Evolutionary conservation across 2,329 filamentous ascomycete genomes (phyloP).

Genomic region (Nemania diffusa): DNA sequence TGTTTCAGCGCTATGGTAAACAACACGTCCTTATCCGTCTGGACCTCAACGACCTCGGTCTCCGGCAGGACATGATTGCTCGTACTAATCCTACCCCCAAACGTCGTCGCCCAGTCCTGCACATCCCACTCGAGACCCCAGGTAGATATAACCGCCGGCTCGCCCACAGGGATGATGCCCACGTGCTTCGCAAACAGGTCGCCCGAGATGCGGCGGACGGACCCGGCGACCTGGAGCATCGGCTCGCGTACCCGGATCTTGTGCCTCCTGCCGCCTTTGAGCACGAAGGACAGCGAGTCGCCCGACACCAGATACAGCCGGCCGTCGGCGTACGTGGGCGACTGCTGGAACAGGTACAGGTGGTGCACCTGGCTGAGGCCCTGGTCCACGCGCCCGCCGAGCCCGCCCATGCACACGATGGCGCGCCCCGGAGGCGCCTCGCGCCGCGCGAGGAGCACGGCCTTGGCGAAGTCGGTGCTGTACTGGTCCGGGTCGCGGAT

Average conservation of each 20-base stretch:
- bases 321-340: slow-evolving; percentile 60
- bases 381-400: slow-evolving; percentile 93
- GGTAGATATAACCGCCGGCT: slow-evolving; percentile 81
- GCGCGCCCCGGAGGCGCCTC: slow-evolving; percentile 54
- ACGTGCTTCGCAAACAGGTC: slow-evolving; percentile 78
- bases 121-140: slow-evolving; percentile 93
- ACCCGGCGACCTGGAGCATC: slow-evolving; percentile 23
- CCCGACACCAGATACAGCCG: slow-evolving; percentile 83
- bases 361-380: slow-evolving; percentile 90
- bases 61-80: slow-evolving; percentile 78
- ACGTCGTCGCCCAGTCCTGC: slow-evolving; percentile 78
- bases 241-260: slow-evolving; percentile 70
- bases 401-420: slow-evolving; percentile 83
- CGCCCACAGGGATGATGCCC: slow-evolving; percentile 86
- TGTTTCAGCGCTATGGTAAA: slow-evolving; percentile 76
- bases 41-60: slow-evolving; percentile 69
- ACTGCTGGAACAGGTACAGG: slow-evolving; percentile 71
- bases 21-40: slow-evolving; percentile 72
- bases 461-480: slow-evolving; percentile 92
- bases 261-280: slow-evolving; percentile 69
- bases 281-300: slow-evolving; percentile 82
- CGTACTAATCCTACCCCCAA: slow-evolving; percentile 79
- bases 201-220: slow-evolving; percentile 22
- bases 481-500: slow-evolving; percentile 82
- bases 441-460: slow-evolving; percentile 56